Evolutionary conservation across 345 rosid genomes (phyloP), one percentile per base, ranked within the genome.

Genomic region (Eucalyptus sp.): DNA sequence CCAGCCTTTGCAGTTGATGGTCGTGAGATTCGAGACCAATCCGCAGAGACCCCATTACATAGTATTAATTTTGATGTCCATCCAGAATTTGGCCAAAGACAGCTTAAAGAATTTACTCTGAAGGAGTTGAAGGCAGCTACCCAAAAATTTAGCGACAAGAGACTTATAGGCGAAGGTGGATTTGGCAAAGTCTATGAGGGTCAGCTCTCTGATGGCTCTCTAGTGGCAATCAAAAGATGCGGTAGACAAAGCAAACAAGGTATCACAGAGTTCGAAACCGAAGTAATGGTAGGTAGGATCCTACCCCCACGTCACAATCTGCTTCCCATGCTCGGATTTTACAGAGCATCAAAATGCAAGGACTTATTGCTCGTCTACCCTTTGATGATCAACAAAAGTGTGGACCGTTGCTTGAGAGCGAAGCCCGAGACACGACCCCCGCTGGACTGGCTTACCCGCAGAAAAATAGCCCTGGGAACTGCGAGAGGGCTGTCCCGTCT

Each of bases 241-340:
- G 2, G 58, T 18, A 5, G 25, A 52, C 0, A 0, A 18, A 3
- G 58, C 10, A 7, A 0, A 0, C 76, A 64, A 64, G 76, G 79
- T 66, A 0, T 31, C 5, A 37, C 3, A 3, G 90, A 86, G 86
- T 11, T 89, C 7, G 66, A 50, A 31, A 86, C 11, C 3, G 79
- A 66, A 66, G 0, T 66, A n/a, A 66, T 4, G 22, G 37, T 31
- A 0, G 76, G 86, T 0, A 27, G 54, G n/a, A 46, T 58, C 85
- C 8, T 50, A 31, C 18, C 52, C 31, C 48, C 33, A 48, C 46
- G 20, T 46, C 49, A 58, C 10, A 86, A 89, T 41, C 83, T 89
- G 18, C 29, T 86, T 37, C 0, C 48, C 5, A 2, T 86, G 22
- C 27, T 22, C 81, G 85, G 90, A 2, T 89, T 60, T 48, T 66